Percentiles rank a stretch among this genome's conserved stretches.
These are phyloP conservation scores for Ophiocordyceps sinensis DNA, from an alignment of 2,329 filamentous ascomycete species.

Conservation along the genomic window DNA sequence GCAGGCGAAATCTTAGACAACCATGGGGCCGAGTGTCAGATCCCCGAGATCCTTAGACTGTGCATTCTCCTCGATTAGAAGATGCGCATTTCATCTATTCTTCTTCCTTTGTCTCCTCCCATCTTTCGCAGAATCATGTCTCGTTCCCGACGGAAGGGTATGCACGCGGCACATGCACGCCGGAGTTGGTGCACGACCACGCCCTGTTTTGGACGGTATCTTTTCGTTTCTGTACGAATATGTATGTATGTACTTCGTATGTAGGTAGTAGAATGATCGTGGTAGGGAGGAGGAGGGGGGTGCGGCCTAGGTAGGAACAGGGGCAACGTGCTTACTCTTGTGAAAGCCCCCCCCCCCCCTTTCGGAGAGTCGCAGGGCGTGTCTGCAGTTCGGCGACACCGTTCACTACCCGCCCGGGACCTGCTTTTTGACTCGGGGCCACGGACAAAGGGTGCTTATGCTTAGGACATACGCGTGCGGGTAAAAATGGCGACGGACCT, in stretches of 20 bases:
- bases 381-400: conserved; percentile 1
- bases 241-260: too few relatives aligned
- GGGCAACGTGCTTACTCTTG: too few relatives aligned
- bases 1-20: conserved; percentile 5
- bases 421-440: neutral
- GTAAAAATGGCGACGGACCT: too few relatives aligned
- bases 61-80: neutral
- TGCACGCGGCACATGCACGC: too few relatives aligned
- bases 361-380: neutral
- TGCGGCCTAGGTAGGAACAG: neutral
- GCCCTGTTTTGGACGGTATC: neutral
- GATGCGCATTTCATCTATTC: too few relatives aligned
- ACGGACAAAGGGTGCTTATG: too few relatives aligned
- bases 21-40: conserved; percentile 5
- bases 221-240: neutral
- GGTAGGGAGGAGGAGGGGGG: too few relatives aligned
- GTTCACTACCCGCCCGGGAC: neutral
- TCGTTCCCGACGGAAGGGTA: neutral
- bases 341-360: too few relatives aligned
- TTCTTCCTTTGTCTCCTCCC: neutral
- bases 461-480: too few relatives aligned
- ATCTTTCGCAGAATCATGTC: neutral
- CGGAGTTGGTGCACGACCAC: too few relatives aligned
- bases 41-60: conserved; percentile 6
- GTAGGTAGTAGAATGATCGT: too few relatives aligned